Percentiles rank a stretch among this genome's conserved stretches.
Evolutionary conservation across 1,139 yeast species (phyloP).

Genomic region (Arxiozyma bovina): DNA sequence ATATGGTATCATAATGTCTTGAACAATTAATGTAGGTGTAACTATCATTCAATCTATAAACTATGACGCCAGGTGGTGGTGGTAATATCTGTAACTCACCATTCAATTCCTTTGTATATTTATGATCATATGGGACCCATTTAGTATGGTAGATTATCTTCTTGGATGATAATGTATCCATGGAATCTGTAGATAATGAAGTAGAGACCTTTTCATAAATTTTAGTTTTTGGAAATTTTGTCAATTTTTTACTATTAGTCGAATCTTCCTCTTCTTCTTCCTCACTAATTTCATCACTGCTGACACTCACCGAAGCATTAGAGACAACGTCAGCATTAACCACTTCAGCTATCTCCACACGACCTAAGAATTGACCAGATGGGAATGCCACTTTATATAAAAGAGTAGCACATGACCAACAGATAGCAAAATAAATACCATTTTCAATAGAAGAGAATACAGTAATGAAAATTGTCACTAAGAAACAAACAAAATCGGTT

Average conservation of each 20-base stretch:
- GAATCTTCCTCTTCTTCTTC: conserved; percentile 9
- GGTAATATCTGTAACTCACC: conserved; percentile 49
- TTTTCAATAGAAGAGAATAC: conserved; percentile 76
- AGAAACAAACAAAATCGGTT: conserved; percentile 64
- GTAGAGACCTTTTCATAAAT: background rate
- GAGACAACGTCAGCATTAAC: conserved; percentile 42
- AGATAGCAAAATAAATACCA: conserved; percentile 85
- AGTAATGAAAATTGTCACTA: conserved; percentile 69
- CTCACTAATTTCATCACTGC: background rate
- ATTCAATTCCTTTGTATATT: conserved; percentile 41
- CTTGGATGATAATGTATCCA: conserved; percentile 4
- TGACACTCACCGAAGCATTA: background rate
- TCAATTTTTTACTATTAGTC: background rate
- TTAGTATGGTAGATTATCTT: conserved; percentile 46
- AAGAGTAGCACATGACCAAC: conserved; percentile 70
- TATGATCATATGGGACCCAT: conserved; percentile 72
- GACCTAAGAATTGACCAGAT: conserved; percentile 73
- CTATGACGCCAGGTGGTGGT: conserved; percentile 88
- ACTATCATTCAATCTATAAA: conserved; percentile 73
- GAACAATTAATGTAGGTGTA: conserved; percentile 79
- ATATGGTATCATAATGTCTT: conserved; percentile 57
- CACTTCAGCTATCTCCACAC: conserved; percentile 62
- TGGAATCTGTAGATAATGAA: background rate
- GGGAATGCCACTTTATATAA: conserved; percentile 74
- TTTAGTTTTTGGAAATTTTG: background rate